phyloP scores from a whole-genome alignment of 31 red algal genomes.

The Asparagopsis taxiformis region DNA sequence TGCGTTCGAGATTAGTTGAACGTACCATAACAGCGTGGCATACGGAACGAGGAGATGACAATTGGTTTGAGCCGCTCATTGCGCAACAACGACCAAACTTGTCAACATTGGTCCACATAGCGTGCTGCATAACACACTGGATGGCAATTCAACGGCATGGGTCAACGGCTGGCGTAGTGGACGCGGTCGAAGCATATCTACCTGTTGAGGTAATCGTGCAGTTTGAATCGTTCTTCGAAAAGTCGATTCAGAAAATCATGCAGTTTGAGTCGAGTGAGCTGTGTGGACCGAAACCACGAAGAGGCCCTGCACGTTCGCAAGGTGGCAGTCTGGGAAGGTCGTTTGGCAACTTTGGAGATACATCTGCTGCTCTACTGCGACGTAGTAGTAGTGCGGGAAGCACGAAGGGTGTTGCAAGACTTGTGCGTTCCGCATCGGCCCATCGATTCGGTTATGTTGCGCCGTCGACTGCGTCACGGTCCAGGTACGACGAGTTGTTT shows the following conservation, averaged over 20 bases:
- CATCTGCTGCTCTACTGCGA: not conserved
- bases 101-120: slow-evolving; percentile 33
- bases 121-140: slow-evolving; percentile 35
- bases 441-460: slow-evolving; percentile 41
- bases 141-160: slow-evolving; percentile 15
- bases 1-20: slow-evolving; percentile 2
- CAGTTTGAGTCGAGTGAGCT: no score
- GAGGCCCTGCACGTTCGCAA: no score
- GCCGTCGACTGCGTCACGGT: slow-evolving; percentile 1
- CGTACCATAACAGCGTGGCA: slow-evolving; percentile 7
- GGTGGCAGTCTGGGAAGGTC: slow-evolving; percentile 4
- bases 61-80: slow-evolving; percentile 3
- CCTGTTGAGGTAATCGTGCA: no score
- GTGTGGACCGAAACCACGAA: no score
- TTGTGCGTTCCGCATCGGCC: slow-evolving; percentile 29
- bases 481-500: slow-evolving; percentile 36
- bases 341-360: not conserved
- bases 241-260: no score
- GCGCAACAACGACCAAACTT: slow-evolving; percentile 13
- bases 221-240: no score
- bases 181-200: slow-evolving; percentile 4
- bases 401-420: slow-evolving; percentile 3
- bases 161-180: not conserved
- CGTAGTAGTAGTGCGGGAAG: not conserved
- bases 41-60: not conserved